Evolutionary conservation across 257 asterid species (phyloP).

Genomic region (Solanum chiquidenum): DNA sequence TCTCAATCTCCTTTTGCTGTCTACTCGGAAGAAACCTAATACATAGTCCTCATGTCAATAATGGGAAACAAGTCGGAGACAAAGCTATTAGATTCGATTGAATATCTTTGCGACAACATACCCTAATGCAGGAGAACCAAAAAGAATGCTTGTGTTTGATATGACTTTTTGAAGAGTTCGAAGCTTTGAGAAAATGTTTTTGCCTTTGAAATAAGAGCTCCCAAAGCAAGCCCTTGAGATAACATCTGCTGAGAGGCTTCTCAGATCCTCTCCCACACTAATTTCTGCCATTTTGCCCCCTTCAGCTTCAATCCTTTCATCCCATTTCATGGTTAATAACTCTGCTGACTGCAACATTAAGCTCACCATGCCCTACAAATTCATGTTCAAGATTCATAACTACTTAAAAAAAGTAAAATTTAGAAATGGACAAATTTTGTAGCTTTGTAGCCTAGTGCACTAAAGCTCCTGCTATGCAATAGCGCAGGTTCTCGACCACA

Average conservation of each 20-base stretch:
- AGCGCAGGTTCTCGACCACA: background rate
- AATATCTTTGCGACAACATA: constrained; percentile 2
- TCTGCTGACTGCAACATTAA: constrained; percentile 63
- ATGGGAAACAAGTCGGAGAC: background rate
- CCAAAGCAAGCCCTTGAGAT: constrained; percentile 85
- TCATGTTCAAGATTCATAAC: background rate
- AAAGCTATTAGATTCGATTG: background rate
- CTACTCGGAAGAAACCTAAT: constrained; percentile 31
- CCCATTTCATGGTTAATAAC: constrained; percentile 44
- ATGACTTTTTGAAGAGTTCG: constrained; percentile 65
- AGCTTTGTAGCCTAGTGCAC: background rate
- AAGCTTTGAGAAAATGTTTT: constrained; percentile 61
- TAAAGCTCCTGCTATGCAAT: background rate
- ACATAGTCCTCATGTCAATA: background rate
- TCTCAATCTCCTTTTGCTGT: constrained; percentile 34
- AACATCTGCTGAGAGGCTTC: constrained; percentile 74
- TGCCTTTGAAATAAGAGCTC: constrained; percentile 61
- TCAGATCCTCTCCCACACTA: constrained; percentile 51
- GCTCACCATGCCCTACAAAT: constrained; percentile 57
- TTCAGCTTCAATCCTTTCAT: constrained; percentile 23
- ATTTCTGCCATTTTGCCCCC: constrained; percentile 42
- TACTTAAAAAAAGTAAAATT: background rate
- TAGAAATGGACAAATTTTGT: background rate
- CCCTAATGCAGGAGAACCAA: constrained; percentile 45
- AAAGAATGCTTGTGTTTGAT: constrained; percentile 41